Conservation (phyloP, 805 yeast species). For the Deakozyma indianensis region DNA sequence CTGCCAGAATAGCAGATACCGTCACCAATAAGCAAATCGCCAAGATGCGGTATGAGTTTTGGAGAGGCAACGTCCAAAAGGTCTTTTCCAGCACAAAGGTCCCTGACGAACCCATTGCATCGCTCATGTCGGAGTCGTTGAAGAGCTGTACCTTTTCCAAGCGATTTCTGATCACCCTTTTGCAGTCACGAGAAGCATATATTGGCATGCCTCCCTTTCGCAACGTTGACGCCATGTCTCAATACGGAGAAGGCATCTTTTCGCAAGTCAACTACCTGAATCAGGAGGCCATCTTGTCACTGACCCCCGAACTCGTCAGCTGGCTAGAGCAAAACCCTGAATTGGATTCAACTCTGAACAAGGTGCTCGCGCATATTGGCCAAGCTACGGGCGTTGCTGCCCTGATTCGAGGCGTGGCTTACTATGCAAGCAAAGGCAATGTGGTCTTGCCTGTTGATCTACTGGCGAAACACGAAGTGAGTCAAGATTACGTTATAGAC, state of each 20-base stretch:
- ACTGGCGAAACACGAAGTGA: constrained; percentile 35
- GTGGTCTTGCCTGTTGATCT: constrained; percentile 50
- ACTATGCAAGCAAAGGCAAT: constrained; percentile 36
- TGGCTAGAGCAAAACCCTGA: constrained; percentile 32
- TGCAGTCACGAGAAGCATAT: constrained; percentile 44
- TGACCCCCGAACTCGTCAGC: constrained; percentile 40
- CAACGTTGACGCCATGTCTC: constrained; percentile 43
- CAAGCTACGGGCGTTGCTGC: constrained; percentile 65
- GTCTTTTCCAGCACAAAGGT: constrained; percentile 23
- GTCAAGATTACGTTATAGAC: constrained; percentile 51
- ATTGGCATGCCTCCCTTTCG: constrained; percentile 32
- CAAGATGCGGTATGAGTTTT: constrained; percentile 49
- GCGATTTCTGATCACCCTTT: constrained; percentile 40
- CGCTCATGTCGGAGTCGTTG: constrained; percentile 42
- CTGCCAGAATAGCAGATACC: constrained; percentile 35
- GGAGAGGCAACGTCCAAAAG: constrained; percentile 48
- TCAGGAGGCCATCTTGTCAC: constrained; percentile 39
- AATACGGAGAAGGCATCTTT: constrained; percentile 66
- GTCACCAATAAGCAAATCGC: constrained; percentile 22
- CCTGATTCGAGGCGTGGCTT: constrained; percentile 43
- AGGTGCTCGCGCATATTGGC: constrained; percentile 67
- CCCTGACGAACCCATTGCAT: constrained; percentile 50
- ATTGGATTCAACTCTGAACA: constrained; percentile 34
- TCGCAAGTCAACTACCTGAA: constrained; percentile 60
- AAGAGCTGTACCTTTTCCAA: constrained; percentile 29